phyloP scores from a whole-genome alignment of 805 yeast species.

The Saccharomycopsis babjevae region DNA sequence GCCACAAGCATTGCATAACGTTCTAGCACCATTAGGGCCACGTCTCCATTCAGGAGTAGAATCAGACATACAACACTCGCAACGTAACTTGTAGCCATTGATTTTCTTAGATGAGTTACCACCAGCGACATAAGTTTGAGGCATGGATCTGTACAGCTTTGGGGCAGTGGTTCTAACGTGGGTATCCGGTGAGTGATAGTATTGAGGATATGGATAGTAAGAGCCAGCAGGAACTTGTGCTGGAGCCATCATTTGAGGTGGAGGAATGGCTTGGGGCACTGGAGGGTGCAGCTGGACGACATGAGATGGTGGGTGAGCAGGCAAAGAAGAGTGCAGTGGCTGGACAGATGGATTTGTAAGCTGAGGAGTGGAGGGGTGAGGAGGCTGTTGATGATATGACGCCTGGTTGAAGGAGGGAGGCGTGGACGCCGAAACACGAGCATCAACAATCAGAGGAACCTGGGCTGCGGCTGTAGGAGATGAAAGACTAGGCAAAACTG shows the following conservation, averaged over 20 bases:
- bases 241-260: not conserved
- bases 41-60: slow-evolving; percentile 80
- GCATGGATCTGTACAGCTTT: not conserved
- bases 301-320: not conserved
- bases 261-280: not conserved
- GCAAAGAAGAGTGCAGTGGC: not conserved
- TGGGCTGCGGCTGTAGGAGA: not conserved
- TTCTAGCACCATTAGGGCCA: slow-evolving; percentile 69
- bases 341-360: not conserved
- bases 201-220: not conserved
- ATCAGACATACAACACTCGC: slow-evolving; percentile 41
- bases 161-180: not conserved
- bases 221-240: not conserved
- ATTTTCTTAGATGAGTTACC: not conserved
- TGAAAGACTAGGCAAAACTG: not conserved
- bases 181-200: not conserved
- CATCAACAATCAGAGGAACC: not conserved
- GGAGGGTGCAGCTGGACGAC: not conserved
- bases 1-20: slow-evolving; percentile 80
- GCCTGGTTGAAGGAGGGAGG: not conserved
- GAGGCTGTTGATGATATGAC: not conserved
- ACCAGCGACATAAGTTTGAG: not conserved
- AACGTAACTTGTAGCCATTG: slow-evolving; percentile 16
- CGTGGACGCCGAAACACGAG: not conserved
- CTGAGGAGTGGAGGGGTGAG: not conserved